These are phyloP conservation scores for Lactifluus echinatus DNA, from an alignment of 768 basidiomycete species.

Conservation along the genomic window DNA sequence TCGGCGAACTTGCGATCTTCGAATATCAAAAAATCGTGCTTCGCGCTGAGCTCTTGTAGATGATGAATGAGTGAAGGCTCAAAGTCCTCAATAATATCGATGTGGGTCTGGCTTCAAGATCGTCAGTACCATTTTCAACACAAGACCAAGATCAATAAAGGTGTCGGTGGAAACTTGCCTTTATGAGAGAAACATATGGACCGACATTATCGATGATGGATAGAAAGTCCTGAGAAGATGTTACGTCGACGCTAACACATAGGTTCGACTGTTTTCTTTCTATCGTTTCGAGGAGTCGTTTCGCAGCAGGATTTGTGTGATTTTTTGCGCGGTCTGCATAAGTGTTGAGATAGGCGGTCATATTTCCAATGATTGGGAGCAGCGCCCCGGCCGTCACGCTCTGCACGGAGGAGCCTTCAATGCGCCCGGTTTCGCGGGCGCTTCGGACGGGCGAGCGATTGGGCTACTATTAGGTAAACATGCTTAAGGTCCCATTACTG, in stretches of 20 bases:
- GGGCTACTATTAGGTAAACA: slow-evolving; percentile 76
- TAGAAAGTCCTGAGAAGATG: slow-evolving; percentile 67
- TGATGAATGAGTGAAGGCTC: slow-evolving; percentile 58
- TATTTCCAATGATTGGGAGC: no score
- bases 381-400: no score
- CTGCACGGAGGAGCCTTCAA: no score
- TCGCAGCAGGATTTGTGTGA: slow-evolving; percentile 70
- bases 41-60: slow-evolving; percentile 59
- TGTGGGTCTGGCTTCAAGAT: slow-evolving; percentile 63
- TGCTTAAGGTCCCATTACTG: not conserved
- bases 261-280: slow-evolving; percentile 86
- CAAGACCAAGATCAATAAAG: no score
- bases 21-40: slow-evolving; percentile 92
- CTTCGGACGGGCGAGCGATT: slow-evolving; percentile 90
- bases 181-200: slow-evolving; percentile 86
- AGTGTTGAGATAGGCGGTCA: slow-evolving; percentile 33
- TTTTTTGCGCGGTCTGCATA: slow-evolving; percentile 53
- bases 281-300: slow-evolving; percentile 68
- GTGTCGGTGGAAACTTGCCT: slow-evolving; percentile 44
- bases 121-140: no score
- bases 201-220: slow-evolving; percentile 84
- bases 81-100: slow-evolving; percentile 94
- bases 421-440: slow-evolving; percentile 40
- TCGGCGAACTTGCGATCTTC: slow-evolving; percentile 99
- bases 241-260: slow-evolving; percentile 93